Percentiles rank a stretch among this genome's conserved stretches.
These are phyloP conservation scores for Litsea cubeba DNA, from an alignment of 164 flowering plant genomes.

Conservation along the genomic window DNA sequence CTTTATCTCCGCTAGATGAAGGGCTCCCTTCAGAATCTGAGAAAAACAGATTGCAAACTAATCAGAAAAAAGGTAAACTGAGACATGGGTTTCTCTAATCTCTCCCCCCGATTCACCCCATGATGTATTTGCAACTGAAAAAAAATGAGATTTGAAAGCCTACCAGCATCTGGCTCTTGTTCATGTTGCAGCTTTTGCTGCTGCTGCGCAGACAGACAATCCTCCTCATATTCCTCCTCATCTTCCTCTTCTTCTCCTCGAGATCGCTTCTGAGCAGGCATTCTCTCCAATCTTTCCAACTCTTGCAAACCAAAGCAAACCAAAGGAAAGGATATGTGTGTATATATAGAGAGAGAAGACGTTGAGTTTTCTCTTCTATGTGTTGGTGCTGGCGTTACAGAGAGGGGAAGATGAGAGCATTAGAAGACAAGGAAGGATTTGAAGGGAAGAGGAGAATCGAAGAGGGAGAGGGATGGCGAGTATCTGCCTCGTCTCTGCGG, in stretches of 20 bases:
- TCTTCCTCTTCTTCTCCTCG: not conserved
- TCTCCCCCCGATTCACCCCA: not conserved
- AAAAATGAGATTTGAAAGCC: not conserved
- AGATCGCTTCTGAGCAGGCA: conserved; percentile 16
- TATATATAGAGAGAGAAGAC: not conserved
- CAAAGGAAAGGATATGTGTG: not conserved
- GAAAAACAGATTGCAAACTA: not conserved
- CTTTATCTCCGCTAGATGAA: conserved; percentile 5
- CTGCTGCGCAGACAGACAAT: not conserved
- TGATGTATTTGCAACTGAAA: not conserved
- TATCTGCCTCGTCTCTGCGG: not conserved
- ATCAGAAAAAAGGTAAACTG: not conserved
- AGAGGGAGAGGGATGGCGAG: no score
- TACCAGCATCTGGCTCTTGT: not conserved
- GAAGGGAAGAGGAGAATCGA: no score
- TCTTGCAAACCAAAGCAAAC: not conserved
- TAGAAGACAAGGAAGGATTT: not conserved
- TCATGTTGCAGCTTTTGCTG: not conserved
- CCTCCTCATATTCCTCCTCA: conserved; percentile 1
- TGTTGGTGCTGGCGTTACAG: not conserved
- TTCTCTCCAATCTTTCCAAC: not conserved
- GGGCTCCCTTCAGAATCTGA: conserved; percentile 13
- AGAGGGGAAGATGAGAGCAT: not conserved
- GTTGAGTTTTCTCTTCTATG: not conserved
- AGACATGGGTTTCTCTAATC: not conserved